Conservation (phyloP, 2,329 filamentous ascomycete species). For the Ascochyta clinopodiicola region DNA sequence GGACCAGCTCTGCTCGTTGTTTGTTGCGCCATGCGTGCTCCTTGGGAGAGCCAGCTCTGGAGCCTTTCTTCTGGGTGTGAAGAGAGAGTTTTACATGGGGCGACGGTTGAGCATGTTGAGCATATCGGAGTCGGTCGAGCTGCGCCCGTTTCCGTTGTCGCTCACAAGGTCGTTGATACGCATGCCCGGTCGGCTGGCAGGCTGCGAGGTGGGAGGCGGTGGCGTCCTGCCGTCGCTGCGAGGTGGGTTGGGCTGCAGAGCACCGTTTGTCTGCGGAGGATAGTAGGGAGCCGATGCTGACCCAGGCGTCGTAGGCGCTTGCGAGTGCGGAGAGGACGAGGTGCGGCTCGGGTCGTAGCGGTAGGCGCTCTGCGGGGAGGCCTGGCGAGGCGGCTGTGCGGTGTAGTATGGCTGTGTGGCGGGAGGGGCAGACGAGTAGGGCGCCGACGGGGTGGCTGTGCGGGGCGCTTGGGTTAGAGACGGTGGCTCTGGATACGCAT, state of each 20-base stretch:
- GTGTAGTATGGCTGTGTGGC: slow-evolving; percentile 51
- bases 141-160: slow-evolving; percentile 47
- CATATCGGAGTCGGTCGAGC: slow-evolving; percentile 53
- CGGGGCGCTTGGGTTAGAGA: slow-evolving; percentile 54
- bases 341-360: slow-evolving; percentile 51
- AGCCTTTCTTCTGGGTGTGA: slow-evolving; percentile 19
- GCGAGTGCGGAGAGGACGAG: slow-evolving; percentile 52
- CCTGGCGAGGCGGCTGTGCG: slow-evolving; percentile 47
- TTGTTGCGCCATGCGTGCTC: slow-evolving; percentile 25
- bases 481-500: slow-evolving; percentile 53
- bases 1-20: slow-evolving; percentile 11
- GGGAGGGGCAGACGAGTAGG: slow-evolving; percentile 48
- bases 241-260: slow-evolving; percentile 44
- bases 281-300: slow-evolving; percentile 42
- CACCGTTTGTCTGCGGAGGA: slow-evolving; percentile 38
- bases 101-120: slow-evolving; percentile 52
- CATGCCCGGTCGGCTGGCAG: slow-evolving; percentile 47
- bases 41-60: slow-evolving; percentile 41
- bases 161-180: slow-evolving; percentile 52
- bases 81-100: slow-evolving; percentile 38
- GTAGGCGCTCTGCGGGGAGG: slow-evolving; percentile 52
- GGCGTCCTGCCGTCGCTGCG: slow-evolving; percentile 51
- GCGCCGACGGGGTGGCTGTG: slow-evolving; percentile 52
- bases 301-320: slow-evolving; percentile 47
- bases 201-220: slow-evolving; percentile 45